Evolutionary conservation across 495 filamentous ascomycete species (phyloP).

Genomic region (Aspergillus heteromorphus): DNA sequence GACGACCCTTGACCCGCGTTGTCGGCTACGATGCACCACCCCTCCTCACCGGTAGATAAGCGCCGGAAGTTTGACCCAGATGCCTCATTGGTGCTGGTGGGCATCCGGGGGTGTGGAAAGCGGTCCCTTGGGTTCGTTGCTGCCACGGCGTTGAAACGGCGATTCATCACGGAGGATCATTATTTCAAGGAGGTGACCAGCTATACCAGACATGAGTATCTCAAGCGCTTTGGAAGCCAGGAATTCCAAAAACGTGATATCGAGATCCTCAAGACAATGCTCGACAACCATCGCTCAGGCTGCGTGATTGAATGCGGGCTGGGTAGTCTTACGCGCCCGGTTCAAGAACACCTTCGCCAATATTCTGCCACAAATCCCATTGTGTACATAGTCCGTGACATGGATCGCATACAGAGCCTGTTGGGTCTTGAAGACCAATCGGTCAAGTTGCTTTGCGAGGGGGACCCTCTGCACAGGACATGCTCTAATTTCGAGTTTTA

Average conservation of each 20-base stretch:
- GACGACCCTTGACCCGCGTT: neutral
- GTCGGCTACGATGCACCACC: slow-evolving; percentile 19
- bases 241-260: slow-evolving; percentile 61
- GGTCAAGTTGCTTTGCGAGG: slow-evolving; percentile 44
- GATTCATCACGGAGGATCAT: slow-evolving; percentile 71
- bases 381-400: slow-evolving; percentile 66
- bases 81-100: slow-evolving; percentile 72
- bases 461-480: slow-evolving; percentile 50
- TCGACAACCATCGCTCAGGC: slow-evolving; percentile 55
- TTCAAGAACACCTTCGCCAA: slow-evolving; percentile 52
- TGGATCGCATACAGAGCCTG: slow-evolving; percentile 57
- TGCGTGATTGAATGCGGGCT: slow-evolving; percentile 70
- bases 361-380: slow-evolving; percentile 65
- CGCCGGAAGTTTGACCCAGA: slow-evolving; percentile 49
- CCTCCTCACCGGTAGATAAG: slow-evolving; percentile 47
- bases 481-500: slow-evolving; percentile 80
- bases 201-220: slow-evolving; percentile 56
- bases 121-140: slow-evolving; percentile 75
- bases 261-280: slow-evolving; percentile 60
- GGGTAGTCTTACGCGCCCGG: slow-evolving; percentile 51
- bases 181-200: slow-evolving; percentile 69
- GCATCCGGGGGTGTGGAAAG: slow-evolving; percentile 73
- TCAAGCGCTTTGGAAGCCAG: slow-evolving; percentile 57
- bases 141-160: slow-evolving; percentile 65
- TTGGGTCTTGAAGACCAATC: slow-evolving; percentile 56